Evolutionary conservation across 805 yeast genomes (phyloP).

Genomic region (Wickerhamiella hasegawae): DNA sequence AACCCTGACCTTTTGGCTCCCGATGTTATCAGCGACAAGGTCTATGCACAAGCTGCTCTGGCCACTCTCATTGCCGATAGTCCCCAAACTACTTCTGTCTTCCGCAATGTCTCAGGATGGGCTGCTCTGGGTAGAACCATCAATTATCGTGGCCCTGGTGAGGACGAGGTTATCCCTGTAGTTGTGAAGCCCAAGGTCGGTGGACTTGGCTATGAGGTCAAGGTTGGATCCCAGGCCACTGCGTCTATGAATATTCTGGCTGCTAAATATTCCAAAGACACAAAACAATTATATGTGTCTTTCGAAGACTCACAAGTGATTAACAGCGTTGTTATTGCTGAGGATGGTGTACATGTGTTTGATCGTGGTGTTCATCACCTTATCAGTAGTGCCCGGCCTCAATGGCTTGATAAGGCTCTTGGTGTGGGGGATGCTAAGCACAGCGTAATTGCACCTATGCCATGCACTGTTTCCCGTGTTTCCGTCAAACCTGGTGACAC

Average conservation of each 20-base stretch:
- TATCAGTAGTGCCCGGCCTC: conserved; percentile 14
- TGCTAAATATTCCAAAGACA: neutral
- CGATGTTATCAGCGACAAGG: conserved; percentile 11
- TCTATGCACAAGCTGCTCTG: conserved; percentile 19
- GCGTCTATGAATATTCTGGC: neutral
- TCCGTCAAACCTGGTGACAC: conserved; percentile 14
- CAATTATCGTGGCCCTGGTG: conserved; percentile 5
- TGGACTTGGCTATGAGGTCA: neutral
- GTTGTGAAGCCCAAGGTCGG: neutral
- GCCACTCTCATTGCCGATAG: conserved; percentile 9
- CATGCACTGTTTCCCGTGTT: conserved; percentile 18
- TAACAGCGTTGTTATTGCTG: conserved; percentile 13
- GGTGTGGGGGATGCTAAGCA: conserved; percentile 12
- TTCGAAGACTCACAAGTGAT: conserved; percentile 9
- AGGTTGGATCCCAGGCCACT: neutral
- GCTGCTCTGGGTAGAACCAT: conserved; percentile 7
- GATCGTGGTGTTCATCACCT: conserved; percentile 17
- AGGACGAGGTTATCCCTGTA: conserved; percentile 1
- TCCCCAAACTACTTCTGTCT: neutral
- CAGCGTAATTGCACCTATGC: conserved; percentile 20
- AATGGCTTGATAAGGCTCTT: conserved; percentile 17
- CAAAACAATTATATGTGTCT: neutral
- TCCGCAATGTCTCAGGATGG: conserved; percentile 5
- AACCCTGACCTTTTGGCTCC: conserved; percentile 11
- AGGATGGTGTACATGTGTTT: conserved; percentile 16